A percentile compares a stretch with the other conserved stretches of the same genome.
phyloP scores from a whole-genome alignment of 352 stramenopile species.

The Globisporangium mamillatum region DNA sequence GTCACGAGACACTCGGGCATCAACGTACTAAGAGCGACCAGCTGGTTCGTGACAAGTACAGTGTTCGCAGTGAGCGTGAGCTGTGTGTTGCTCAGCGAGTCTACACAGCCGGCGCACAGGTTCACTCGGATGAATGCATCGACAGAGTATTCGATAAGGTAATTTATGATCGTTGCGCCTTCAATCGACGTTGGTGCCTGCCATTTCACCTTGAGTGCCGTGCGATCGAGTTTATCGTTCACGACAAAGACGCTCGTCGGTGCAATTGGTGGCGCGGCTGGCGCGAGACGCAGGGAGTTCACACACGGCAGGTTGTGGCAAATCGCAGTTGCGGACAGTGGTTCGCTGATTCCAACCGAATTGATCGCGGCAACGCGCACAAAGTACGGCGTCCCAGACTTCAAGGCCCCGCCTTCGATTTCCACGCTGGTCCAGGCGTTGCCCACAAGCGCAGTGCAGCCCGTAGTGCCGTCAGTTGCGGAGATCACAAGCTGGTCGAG shows the following conservation, averaged over 20 bases:
- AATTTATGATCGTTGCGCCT: conserved; percentile 62
- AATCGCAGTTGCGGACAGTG: conserved; percentile 35
- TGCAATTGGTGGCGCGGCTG: conserved; percentile 65
- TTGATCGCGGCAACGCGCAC: conserved; percentile 90
- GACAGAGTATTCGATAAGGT: conserved; percentile 86
- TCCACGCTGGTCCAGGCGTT: conserved; percentile 67
- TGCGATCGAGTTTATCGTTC: conserved; percentile 73
- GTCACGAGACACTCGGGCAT: conserved; percentile 51
- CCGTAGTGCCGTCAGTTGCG: conserved; percentile 50
- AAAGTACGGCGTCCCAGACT: conserved; percentile 84
- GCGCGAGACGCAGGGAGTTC: conserved; percentile 38
- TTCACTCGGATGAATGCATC: conserved; percentile 37
- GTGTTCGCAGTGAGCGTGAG: conserved; percentile 37
- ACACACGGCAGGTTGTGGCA: conserved; percentile 55
- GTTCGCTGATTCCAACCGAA: conserved; percentile 67
- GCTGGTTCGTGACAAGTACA: conserved; percentile 28
- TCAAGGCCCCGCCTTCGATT: conserved; percentile 78
- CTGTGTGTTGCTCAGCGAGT: conserved; percentile 27
- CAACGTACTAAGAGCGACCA: conserved; percentile 47
- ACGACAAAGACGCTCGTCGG: conserved; percentile 78
- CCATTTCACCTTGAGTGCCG: conserved; percentile 87
- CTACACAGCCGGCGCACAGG: conserved; percentile 54
- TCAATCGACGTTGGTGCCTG: conserved; percentile 55
- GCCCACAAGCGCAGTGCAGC: conserved; percentile 45
- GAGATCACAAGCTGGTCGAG: conserved; percentile 45